Percentiles rank a stretch among this genome's conserved stretches.
These are phyloP conservation scores for Aphanomyces invadans DNA, from an alignment of 352 stramenopile species.

Conservation along the genomic window DNA sequence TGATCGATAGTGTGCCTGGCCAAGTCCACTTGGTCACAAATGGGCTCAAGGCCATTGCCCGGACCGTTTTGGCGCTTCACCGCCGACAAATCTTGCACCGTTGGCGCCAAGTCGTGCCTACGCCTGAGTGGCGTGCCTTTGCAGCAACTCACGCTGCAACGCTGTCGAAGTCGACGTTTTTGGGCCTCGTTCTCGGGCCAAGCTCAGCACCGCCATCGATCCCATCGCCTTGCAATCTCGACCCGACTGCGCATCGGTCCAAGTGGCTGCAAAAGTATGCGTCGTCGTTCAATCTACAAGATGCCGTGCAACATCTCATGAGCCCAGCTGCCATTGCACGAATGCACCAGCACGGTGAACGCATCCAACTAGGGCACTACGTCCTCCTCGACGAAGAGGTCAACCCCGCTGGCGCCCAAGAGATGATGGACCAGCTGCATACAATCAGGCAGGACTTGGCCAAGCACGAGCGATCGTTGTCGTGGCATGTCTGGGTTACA, in stretches of 20 bases:
- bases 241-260: background rate
- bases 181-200: background rate
- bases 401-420: background rate
- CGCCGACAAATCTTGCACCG: background rate
- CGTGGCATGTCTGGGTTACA: background rate
- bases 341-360: background rate
- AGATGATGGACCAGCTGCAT: background rate
- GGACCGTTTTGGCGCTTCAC: background rate
- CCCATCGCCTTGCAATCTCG: background rate
- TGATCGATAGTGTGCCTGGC: background rate
- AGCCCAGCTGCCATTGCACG: background rate
- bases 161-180: background rate
- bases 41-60: background rate
- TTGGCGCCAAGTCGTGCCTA: background rate
- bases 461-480: background rate
- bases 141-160: background rate
- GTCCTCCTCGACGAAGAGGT: conserved; percentile 6
- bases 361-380: background rate
- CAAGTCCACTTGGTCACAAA: background rate
- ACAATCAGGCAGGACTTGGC: background rate
- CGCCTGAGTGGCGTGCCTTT: background rate
- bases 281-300: background rate
- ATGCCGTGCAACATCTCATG: conserved; percentile 2
- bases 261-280: background rate
- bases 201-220: background rate